phyloP scores from a whole-genome alignment of 768 basidiomycete species.

The Austroboletus eburneus region DNA sequence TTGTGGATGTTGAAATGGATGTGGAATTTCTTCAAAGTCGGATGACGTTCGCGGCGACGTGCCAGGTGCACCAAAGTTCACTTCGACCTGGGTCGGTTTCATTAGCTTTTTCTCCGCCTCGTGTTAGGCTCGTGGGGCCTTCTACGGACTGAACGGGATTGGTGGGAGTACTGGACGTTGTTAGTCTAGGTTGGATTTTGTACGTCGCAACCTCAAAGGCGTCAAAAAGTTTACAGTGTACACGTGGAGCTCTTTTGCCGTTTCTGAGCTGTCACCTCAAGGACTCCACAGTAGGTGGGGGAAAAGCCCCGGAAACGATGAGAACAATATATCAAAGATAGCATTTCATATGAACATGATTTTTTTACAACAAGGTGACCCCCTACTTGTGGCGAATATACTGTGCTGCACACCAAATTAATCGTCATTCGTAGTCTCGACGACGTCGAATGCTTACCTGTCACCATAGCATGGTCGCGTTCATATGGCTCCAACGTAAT shows the following conservation, averaged over 20 bases:
- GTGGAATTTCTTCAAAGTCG: conserved; percentile 69
- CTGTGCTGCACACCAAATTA: conserved; percentile 31
- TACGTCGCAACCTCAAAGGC: no score
- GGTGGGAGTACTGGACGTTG: neutral
- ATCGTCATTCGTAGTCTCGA: neutral
- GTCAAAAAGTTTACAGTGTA: no score
- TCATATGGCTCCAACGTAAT: conserved; percentile 93
- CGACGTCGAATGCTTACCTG: conserved; percentile 44
- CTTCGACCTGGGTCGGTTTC: conserved; percentile 61
- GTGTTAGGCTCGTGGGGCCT: conserved; percentile 5
- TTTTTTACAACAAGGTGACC: conserved; percentile 11
- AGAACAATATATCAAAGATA: conserved; percentile 15
- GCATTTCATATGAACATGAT: conserved; percentile 17
- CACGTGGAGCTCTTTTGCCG: conserved; percentile 7
- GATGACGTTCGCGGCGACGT: conserved; percentile 48
- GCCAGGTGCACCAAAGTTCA: conserved; percentile 63
- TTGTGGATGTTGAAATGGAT: conserved; percentile 41
- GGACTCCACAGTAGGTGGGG: no score
- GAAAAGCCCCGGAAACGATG: neutral
- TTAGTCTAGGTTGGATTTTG: no score
- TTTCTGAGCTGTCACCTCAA: no score
- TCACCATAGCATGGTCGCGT: conserved; percentile 87
- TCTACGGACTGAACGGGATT: neutral
- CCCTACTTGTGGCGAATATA: conserved; percentile 44
- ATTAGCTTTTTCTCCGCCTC: conserved; percentile 37